These are phyloP conservation scores for Moniliella sp. DNA, from an alignment of 1,284 basidiomycete genomes.

Conservation along the genomic window DNA sequence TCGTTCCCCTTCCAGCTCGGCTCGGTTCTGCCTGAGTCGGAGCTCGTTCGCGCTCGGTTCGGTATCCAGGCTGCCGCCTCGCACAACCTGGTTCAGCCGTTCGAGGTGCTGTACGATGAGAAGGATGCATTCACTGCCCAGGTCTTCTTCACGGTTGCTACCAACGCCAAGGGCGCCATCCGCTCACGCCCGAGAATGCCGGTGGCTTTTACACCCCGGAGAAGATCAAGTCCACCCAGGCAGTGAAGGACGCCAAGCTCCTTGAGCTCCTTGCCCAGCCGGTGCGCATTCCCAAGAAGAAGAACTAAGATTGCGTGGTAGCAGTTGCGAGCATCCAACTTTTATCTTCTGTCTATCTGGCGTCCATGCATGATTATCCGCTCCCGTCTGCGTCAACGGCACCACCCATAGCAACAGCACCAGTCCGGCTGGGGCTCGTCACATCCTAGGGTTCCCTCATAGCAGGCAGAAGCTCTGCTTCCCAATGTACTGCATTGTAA, in stretches of 20 bases:
- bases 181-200: constrained; percentile 62
- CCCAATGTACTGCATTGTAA: no score
- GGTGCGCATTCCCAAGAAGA: constrained; percentile 1
- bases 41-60: constrained; percentile 81
- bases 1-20: constrained; percentile 94
- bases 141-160: constrained; percentile 83
- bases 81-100: constrained; percentile 69
- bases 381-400: no score
- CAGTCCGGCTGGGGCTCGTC: no score
- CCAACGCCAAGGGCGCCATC: constrained; percentile 50
- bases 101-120: constrained; percentile 47
- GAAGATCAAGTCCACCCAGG: constrained; percentile 66
- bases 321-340: no score
- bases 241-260: constrained; percentile 51
- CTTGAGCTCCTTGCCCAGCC: constrained; percentile 2
- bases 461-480: no score
- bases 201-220: constrained; percentile 89
- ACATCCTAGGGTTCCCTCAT: no score
- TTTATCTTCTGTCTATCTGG: no score
- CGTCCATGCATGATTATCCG: no score
- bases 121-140: constrained; percentile 49
- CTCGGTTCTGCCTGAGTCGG: constrained; percentile 66
- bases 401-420: no score
- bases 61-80: constrained; percentile 86
- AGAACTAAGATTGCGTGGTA: no score